Base-by-base conservation (phyloP, 2,329 filamentous ascomycete genomes). In the Fusarium equiseti region DNA sequence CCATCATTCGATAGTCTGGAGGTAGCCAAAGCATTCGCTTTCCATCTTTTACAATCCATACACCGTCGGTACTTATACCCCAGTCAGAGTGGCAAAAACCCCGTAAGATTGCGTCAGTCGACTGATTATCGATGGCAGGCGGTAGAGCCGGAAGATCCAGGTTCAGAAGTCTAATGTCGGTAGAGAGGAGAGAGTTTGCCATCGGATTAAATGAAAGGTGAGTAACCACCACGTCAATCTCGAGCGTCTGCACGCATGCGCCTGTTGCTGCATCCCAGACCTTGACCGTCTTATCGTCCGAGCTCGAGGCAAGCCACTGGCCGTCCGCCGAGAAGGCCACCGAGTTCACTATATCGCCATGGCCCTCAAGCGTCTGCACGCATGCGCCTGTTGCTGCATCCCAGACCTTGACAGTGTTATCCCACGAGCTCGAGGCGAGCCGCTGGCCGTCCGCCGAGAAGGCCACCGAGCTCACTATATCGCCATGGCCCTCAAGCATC, bases 31-130 rank as follows among this genome's bases (percentile, higher is more conserved):
- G n/a, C 46, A 49, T 49, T 6, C 29, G 1, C n/a, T 49, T 49
- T 15, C n/a, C 46, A 32, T 49, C 46, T 49, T 24, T 49, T 24
- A 32, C n/a, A 49, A 49, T 49, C 46, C 46, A 49, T 35, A 49
- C 12, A 35, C 29, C 6, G 46, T 49, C 46, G 29, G 46, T 35
- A 12, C 29, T 49, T 49, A 49, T 24, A 35, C 46, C 46, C n/a
- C n/a, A 49, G 12, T 8, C 26, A 49, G 46, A 49, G 46, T 49
- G 29, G 46, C 46, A 2, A 35, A 49, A 7, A 49, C 12, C 8
- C 13, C 6, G 7, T 18, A 35, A 49, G 1, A 0, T 16, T 24
- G 46, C 29, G 11, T 49, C 29, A 35, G n/a, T 49, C 29, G 12
- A 49, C n/a, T 1, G 0, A 49, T 6, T 35, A 24, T 49, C n/a